phyloP scores from a whole-genome alignment of 805 yeast species.

The Ogataea trehaloabstinens region DNA sequence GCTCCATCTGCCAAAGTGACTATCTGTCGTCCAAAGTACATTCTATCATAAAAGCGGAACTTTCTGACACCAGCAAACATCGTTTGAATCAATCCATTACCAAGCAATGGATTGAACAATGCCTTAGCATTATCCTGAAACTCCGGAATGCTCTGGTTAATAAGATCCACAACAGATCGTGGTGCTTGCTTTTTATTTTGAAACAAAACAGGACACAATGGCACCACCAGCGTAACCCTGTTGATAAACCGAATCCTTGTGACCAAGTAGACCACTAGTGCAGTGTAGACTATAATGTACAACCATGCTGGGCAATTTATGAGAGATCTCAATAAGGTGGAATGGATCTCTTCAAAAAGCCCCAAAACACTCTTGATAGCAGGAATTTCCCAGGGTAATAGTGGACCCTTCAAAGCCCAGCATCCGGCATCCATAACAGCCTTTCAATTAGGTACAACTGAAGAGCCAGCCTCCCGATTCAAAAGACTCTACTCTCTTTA shows the following conservation, averaged over 20 bases:
- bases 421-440: too few species aligned
- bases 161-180: slow-evolving; percentile 22
- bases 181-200: not conserved
- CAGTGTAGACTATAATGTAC: slow-evolving; percentile 5
- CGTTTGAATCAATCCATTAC: slow-evolving; percentile 79
- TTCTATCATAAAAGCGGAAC: slow-evolving; percentile 47
- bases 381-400: too few species aligned
- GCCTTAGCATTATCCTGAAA: slow-evolving; percentile 48
- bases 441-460: too few species aligned
- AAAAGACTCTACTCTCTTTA: too few species aligned
- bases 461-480: too few species aligned
- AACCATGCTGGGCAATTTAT: slow-evolving; percentile 15
- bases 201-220: slow-evolving; percentile 11
- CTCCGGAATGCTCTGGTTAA: slow-evolving; percentile 35
- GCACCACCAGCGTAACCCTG: slow-evolving; percentile 7
- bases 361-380: too few species aligned
- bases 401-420: too few species aligned
- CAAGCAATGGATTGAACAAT: slow-evolving; percentile 59
- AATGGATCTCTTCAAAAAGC: not conserved
- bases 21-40: slow-evolving; percentile 74
- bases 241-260: slow-evolving; percentile 11
- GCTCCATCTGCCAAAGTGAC: slow-evolving; percentile 64
- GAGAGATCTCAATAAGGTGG: slow-evolving; percentile 2
- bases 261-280: slow-evolving; percentile 1
- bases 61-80: slow-evolving; percentile 58